Evolutionary conservation across 1,139 yeast species (phyloP).

Genomic region (Debaryomycetaceae sp.): DNA sequence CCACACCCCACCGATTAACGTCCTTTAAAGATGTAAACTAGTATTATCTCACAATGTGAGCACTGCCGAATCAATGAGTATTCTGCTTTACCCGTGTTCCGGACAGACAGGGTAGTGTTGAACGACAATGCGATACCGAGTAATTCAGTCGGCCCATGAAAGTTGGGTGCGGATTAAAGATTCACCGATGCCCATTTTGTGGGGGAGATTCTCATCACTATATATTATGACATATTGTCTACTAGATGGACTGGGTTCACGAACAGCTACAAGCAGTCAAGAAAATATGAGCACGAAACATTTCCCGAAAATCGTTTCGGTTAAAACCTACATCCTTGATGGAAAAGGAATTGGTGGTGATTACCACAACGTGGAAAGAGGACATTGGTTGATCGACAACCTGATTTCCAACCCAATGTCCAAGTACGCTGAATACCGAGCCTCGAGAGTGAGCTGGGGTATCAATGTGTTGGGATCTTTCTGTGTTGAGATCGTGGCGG

Average conservation of each 20-base stretch:
- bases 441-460: constrained; percentile 45
- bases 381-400: constrained; percentile 47
- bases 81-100: no score
- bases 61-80: no score
- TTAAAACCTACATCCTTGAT: constrained; percentile 37
- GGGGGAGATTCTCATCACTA: background rate
- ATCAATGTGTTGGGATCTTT: constrained; percentile 50
- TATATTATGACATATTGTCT: no score
- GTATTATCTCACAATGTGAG: no score
- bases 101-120: no score
- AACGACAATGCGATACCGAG: no score
- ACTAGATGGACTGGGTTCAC: no score
- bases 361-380: constrained; percentile 44
- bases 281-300: constrained; percentile 9
- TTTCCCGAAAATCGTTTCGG: constrained; percentile 40
- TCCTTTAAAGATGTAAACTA: no score
- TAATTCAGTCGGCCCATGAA: no score
- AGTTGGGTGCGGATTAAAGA: background rate
- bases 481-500: constrained; percentile 45
- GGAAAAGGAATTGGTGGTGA: constrained; percentile 49
- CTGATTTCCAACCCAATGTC: constrained; percentile 48
- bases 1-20: no score
- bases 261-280: no score
- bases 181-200: background rate
- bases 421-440: constrained; percentile 39